Base-by-base conservation (phyloP, 768 basidiomycete species). In the Neoboletus brunneissimus region DNA sequence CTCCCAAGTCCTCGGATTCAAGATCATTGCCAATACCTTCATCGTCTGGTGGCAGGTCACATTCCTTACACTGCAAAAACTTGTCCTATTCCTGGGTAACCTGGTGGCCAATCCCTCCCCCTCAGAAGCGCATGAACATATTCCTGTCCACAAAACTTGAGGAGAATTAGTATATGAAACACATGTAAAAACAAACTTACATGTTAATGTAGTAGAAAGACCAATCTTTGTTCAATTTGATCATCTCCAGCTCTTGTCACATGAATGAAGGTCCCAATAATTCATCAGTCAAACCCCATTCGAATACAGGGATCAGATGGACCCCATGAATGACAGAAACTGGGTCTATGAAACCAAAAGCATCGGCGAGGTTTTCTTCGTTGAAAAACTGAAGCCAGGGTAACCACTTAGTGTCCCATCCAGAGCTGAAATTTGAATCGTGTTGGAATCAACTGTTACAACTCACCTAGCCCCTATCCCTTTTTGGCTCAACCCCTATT, bases 301-400 rank as follows among this genome's bases (percentile, higher is more conserved):
- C 5, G 37, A 79, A 81, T 0, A 64, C 75, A 0, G 79, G 81
- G 10, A 81, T 72, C 2, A 82, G 56, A 56, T 83, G 79, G 2
- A 60, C 65, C 0, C 65, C 74, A 0, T 74, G 64, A 29, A 83
- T 61, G 4, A 83, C 70, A 0, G 65, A 58, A 0, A 55, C 53
- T 0, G 81, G 81, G 58, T 82, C 71, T 0, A 82, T 25, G 45
- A 83, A 82, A 0, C 79, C 74, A 53, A 80, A 82, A 4, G 75
- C 68, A 3, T 61, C 59, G 0, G 46, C 40, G 0, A 49, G 38
- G 22, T 71, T 68, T 0, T 65, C 49, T 5, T 59, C 47, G 2
- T 67, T 54, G 0, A 81, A 57, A 59, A 80, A 83, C 0, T 71
- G 70, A 5, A 84, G 37, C 2, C 67, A 63, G 5, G 71, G 77